phyloP scores from a whole-genome alignment of 2,329 filamentous ascomycete species.

The Ophiostoma ulmi region DNA sequence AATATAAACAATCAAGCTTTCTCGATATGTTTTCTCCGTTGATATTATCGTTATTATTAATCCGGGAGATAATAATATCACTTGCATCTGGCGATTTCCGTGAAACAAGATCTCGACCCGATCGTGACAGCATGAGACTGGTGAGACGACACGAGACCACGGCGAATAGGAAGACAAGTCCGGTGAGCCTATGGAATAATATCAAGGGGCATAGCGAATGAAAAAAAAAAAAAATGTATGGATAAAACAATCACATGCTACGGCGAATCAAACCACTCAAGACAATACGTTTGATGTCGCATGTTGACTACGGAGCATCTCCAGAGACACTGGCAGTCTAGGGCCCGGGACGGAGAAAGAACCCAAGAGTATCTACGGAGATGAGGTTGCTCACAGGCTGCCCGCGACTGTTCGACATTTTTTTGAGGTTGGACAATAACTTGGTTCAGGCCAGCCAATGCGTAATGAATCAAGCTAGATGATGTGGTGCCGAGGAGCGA shows the following conservation, averaged over 20 bases:
- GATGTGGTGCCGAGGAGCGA: neutral
- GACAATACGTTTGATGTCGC: constrained; percentile 1
- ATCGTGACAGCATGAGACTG: neutral
- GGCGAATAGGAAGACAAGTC: neutral
- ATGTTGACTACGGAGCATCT: neutral
- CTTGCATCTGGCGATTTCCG: neutral
- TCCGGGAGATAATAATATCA: too few relatives aligned
- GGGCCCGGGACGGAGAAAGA: neutral
- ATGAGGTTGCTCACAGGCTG: neutral
- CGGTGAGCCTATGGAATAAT: too few relatives aligned
- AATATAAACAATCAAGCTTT: too few relatives aligned
- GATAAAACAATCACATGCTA: neutral
- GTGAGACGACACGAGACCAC: neutral
- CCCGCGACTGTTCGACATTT: neutral
- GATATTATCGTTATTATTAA: neutral
- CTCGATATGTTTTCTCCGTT: neutral
- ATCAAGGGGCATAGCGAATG: too few relatives aligned
- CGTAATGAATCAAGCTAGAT: neutral
- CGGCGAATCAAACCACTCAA: neutral
- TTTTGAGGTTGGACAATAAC: too few relatives aligned
- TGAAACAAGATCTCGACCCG: neutral
- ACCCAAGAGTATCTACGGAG: neutral
- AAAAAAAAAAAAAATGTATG: neutral
- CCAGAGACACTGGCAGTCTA: neutral
- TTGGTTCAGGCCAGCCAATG: neutral